A percentile compares a stretch with the other conserved stretches of the same genome.
phyloP scores from a whole-genome alignment of 768 basidiomycete genomes.

The Mycena haematopus region DNA sequence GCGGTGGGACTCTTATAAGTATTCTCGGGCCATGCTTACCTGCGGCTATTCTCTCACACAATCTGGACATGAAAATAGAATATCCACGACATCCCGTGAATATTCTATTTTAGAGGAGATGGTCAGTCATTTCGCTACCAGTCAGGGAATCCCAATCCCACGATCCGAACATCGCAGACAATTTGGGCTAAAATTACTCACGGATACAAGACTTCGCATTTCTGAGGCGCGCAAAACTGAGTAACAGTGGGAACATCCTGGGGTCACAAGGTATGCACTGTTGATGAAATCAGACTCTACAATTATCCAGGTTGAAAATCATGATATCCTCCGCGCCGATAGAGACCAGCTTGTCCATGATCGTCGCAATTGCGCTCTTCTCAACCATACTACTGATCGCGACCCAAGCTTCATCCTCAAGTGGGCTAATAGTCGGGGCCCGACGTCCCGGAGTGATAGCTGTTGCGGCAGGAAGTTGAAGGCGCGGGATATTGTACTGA shows the following conservation, averaged over 20 bases:
- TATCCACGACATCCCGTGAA: too few relatives aligned
- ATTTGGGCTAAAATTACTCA: not conserved
- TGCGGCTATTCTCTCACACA: not conserved
- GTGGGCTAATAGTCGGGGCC: constrained; percentile 85
- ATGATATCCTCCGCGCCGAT: constrained; percentile 92
- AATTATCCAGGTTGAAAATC: constrained; percentile 91
- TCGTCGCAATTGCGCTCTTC: constrained; percentile 75
- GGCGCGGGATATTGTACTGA: constrained; percentile 86
- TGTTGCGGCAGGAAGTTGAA: constrained; percentile 64
- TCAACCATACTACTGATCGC: constrained; percentile 93
- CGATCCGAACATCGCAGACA: not conserved
- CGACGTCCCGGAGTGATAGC: constrained; percentile 86
- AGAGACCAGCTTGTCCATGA: constrained; percentile 86
- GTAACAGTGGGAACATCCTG: constrained; percentile 4
- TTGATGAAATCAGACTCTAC: constrained; percentile 69
- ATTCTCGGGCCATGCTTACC: not conserved
- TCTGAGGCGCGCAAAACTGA: not conserved
- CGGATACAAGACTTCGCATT: not conserved
- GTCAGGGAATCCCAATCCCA: not conserved
- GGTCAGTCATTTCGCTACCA: too few relatives aligned
- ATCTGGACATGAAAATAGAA: not conserved
- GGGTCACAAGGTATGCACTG: constrained; percentile 10
- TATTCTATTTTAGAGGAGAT: too few relatives aligned
- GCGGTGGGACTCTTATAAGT: not conserved
- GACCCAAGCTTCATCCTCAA: constrained; percentile 88